A percentile compares a stretch with the other conserved stretches of the same genome.
These are phyloP conservation scores for Plasmodium coatneyi DNA, from an alignment of 169 alveolate genomes.

Conservation along the genomic window DNA sequence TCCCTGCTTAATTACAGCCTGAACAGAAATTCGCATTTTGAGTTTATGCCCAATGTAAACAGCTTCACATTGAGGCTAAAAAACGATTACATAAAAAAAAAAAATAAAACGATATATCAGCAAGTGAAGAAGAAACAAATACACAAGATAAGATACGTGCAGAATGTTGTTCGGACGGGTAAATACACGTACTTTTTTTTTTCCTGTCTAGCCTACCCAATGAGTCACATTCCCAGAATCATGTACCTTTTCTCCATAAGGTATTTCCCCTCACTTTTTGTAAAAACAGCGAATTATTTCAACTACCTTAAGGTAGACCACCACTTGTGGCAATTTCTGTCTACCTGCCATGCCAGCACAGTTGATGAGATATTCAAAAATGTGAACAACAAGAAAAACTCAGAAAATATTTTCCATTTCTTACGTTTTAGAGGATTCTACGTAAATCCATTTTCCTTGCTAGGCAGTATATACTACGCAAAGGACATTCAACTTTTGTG, in stretches of 20 bases:
- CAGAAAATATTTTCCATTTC: not conserved
- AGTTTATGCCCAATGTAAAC: slow-evolving; percentile 13
- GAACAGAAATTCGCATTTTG: slow-evolving; percentile 41
- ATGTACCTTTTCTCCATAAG: slow-evolving; percentile 47
- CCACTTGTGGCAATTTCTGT: not conserved
- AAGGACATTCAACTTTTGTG: slow-evolving; percentile 18
- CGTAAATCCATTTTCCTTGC: slow-evolving; percentile 63
- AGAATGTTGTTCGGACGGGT: slow-evolving; percentile 13
- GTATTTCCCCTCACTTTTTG: slow-evolving; percentile 51
- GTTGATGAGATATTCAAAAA: slow-evolving; percentile 13
- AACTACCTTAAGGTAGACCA: slow-evolving; percentile 19
- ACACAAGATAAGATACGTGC: slow-evolving; percentile 34
- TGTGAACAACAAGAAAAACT: not conserved
- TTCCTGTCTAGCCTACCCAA: slow-evolving; percentile 24
- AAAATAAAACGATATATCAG: slow-evolving; percentile 27
- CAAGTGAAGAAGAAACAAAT: slow-evolving; percentile 1
- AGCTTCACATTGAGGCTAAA: slow-evolving; percentile 31
- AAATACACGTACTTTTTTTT: slow-evolving; percentile 57
- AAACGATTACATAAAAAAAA: slow-evolving; percentile 52
- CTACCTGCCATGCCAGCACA: not conserved
- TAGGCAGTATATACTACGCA: slow-evolving; percentile 44
- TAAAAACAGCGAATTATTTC: slow-evolving; percentile 53
- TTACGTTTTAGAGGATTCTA: slow-evolving; percentile 25
- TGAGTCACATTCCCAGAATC: not conserved
- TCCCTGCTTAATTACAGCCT: slow-evolving; percentile 13